Evolutionary conservation across 2,329 filamentous ascomycete genomes (phyloP).

Genomic region (Parastagonospora nodorum): DNA sequence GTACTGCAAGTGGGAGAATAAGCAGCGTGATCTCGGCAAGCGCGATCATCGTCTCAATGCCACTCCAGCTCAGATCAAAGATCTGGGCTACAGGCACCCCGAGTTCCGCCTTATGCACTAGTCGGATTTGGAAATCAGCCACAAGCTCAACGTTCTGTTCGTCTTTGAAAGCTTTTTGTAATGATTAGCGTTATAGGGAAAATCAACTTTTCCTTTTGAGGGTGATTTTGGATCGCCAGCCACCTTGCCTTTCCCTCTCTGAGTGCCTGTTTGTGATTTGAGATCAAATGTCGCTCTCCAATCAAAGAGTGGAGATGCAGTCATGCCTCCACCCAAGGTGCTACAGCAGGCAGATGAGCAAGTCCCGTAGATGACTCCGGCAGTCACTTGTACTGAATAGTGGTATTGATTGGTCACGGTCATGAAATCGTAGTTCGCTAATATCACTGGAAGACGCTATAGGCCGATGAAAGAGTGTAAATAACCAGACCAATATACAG

Average conservation of each 20-base stretch:
- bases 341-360: not conserved
- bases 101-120: slow-evolving; percentile 62
- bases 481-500: not conserved
- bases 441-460: not conserved
- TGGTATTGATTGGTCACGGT: not conserved
- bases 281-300: not conserved
- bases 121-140: not conserved
- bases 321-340: slow-evolving; percentile 1
- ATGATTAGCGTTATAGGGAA: not conserved
- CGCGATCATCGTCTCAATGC: slow-evolving; percentile 57
- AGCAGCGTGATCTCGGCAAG: slow-evolving; percentile 53
- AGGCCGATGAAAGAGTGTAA: not conserved
- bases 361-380: slow-evolving; percentile 5
- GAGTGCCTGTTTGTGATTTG: not conserved
- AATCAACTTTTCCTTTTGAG: slow-evolving; percentile 5
- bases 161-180: not conserved
- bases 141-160: slow-evolving; percentile 11
- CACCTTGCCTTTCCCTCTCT: not conserved
- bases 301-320: not conserved
- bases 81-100: slow-evolving; percentile 61
- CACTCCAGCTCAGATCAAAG: slow-evolving; percentile 52
- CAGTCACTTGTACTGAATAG: slow-evolving; percentile 1
- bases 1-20: slow-evolving; percentile 62
- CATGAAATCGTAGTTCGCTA: not conserved
- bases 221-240: not conserved